A percentile compares a stretch with the other conserved stretches of the same genome.
Conservation (phyloP, 2,329 filamentous ascomycete species). For the Fusarium sp. region DNA sequence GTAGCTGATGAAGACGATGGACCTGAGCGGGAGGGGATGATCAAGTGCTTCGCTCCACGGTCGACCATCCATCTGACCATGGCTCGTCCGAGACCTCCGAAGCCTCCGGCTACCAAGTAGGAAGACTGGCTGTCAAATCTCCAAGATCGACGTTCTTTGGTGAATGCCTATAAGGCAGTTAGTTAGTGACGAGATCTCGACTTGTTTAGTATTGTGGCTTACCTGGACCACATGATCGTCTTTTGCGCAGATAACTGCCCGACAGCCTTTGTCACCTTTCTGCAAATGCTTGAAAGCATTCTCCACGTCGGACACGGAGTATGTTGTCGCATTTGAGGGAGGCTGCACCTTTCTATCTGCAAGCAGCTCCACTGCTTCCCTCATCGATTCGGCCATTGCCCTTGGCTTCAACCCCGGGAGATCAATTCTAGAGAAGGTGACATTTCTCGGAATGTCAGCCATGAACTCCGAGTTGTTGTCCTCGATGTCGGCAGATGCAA, state of each 20-base stretch:
- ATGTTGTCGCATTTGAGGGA: background rate
- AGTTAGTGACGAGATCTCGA: background rate
- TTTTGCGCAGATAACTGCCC: background rate
- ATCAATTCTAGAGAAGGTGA: background rate
- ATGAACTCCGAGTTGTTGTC: background rate
- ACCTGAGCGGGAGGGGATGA: background rate
- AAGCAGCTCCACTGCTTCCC: background rate
- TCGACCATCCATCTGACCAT: background rate
- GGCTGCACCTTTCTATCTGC: background rate
- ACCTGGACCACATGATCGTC: background rate
- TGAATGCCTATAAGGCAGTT: background rate
- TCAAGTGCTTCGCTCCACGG: background rate
- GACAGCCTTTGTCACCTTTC: background rate
- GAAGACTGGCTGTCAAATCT: background rate
- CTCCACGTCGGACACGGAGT: background rate
- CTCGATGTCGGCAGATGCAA: background rate
- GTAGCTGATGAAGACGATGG: background rate
- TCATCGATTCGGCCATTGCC: background rate
- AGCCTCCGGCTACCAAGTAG: background rate
- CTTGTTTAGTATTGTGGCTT: background rate
- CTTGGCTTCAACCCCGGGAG: background rate
- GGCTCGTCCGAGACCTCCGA: background rate
- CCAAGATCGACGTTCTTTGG: background rate
- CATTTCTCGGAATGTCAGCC: background rate
- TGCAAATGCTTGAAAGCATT: background rate